Base-by-base conservation (phyloP, 129 eudicot genomes). In the Cynara cardunculus region DNA sequence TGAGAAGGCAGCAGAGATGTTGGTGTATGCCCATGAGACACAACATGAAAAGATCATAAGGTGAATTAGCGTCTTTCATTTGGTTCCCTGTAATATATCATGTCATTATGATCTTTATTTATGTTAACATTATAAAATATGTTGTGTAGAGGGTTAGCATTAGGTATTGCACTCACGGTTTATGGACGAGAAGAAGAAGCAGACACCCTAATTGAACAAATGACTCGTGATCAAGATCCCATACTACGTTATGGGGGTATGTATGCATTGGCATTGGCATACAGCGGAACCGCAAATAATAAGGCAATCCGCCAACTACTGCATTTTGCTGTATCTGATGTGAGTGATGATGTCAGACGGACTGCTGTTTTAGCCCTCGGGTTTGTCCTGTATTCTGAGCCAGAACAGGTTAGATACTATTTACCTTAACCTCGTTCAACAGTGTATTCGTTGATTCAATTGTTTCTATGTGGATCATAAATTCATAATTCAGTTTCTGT, bases 171-270 rank as follows among this genome's bases (percentile, higher is more conserved):
- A 4, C 97, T 95, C n/a, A 95, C 97, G 12, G 99, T 95, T 25
- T 95, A 95, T 71, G 99, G 99, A 80, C 88, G 99, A 84, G 97
- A 95, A 74, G 99, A 95, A 82, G 99, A 91, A 82, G 99, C 97
- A 0, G 99, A 95, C 76, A 84, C 93, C 13, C 83, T 95, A 25
- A 95, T 95, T 82, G 96, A 92, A 87, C 97, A 92, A 71, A 95
- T 95, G 99, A 92, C 97, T n/a, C 85, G 96, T 28, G 99, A 95
- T 88, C 99, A 95, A 83, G 99, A 95, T 77, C 97, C 99, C 70
- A 92, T 95, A 28, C 7, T 95, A 76, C 92, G 97, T 22, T 95
- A 95, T 81, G 99, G 99, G 31, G 99, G 99, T 31, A 96, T 96
- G 97, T 96, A 96, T 79, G 99, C 99, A 2, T 82, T 96, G 76